These are phyloP conservation scores for Wickerhamiella occidentalis DNA, from an alignment of 805 yeast species.

Conservation along the genomic window DNA sequence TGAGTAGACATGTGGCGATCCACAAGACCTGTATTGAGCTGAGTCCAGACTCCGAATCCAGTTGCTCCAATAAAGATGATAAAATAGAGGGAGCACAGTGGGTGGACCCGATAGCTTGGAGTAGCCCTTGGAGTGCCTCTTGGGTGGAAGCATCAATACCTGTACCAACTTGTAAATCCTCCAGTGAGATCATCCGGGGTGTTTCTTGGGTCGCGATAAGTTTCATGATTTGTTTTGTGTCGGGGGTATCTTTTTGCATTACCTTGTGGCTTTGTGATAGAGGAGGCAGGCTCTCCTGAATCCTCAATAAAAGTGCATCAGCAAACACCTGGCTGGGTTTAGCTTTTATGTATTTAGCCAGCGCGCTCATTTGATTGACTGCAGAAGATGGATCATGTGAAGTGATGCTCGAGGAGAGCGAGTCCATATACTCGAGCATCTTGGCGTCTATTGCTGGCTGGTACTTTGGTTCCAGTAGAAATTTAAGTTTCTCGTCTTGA, in stretches of 20 bases:
- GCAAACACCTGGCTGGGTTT: not conserved
- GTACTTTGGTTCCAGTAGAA: not conserved
- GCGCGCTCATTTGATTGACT: slow-evolving; percentile 3
- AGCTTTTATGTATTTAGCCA: slow-evolving; percentile 7
- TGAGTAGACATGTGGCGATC: slow-evolving; percentile 13
- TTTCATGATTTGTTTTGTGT: not conserved
- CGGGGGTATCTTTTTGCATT: not conserved
- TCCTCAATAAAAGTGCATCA: not conserved
- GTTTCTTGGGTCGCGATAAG: not conserved
- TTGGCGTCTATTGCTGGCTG: not conserved
- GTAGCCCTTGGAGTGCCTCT: slow-evolving; percentile 3
- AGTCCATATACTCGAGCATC: slow-evolving; percentile 8
- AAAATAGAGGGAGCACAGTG: not conserved
- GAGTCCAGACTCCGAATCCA: slow-evolving; percentile 5
- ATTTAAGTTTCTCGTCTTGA: not conserved
- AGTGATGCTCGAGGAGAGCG: slow-evolving; percentile 10
- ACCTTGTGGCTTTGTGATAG: not conserved
- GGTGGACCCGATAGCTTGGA: slow-evolving; percentile 12
- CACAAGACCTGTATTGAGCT: slow-evolving; percentile 14
- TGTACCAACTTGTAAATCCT: not conserved
- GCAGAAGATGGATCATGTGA: slow-evolving; percentile 13
- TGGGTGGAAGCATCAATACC: not conserved
- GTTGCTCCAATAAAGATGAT: not conserved
- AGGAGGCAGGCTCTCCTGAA: slow-evolving; percentile 6
- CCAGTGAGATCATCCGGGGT: not conserved